phyloP scores from a whole-genome alignment of 2,329 filamentous ascomycete species.

The Trichophyton simii region DNA sequence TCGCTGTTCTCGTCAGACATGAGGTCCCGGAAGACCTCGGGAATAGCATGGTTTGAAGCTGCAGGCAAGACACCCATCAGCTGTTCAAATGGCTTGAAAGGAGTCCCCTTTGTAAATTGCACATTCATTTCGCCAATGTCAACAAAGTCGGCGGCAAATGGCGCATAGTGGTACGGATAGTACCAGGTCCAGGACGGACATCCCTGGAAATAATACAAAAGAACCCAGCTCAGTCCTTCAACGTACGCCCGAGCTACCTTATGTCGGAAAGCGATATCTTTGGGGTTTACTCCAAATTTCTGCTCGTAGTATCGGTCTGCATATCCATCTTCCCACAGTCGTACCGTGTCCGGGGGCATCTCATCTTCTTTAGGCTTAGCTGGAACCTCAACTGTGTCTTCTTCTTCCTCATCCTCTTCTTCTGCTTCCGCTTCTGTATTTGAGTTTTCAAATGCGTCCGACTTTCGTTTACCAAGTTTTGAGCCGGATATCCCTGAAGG shows the following conservation, averaged over 20 bases:
- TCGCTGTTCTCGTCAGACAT: slow-evolving; percentile 82
- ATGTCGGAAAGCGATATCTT: slow-evolving; percentile 74
- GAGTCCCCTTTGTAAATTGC: slow-evolving; percentile 68
- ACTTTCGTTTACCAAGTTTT: slow-evolving; percentile 48
- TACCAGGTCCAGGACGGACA: slow-evolving; percentile 99
- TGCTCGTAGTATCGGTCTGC: slow-evolving; percentile 92
- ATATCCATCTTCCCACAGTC: slow-evolving; percentile 91
- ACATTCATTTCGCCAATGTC: slow-evolving; percentile 68
- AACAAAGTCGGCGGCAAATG: slow-evolving; percentile 90
- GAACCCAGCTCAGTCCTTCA: slow-evolving; percentile 87
- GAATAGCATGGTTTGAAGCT: slow-evolving; percentile 81
- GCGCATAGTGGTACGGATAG: slow-evolving; percentile 96
- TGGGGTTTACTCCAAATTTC: slow-evolving; percentile 76
- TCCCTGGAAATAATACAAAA: slow-evolving; percentile 95
- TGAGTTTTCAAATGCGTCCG: slow-evolving; percentile 51
- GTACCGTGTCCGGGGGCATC: slow-evolving; percentile 64
- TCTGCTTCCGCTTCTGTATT: slow-evolving; percentile 46
- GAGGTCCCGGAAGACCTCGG: slow-evolving; percentile 72
- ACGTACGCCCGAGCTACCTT: slow-evolving; percentile 85
- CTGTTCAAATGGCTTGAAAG: slow-evolving; percentile 89
- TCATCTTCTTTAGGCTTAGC: slow-evolving; percentile 40
- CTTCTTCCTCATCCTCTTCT: not conserved
- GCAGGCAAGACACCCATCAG: slow-evolving; percentile 96
- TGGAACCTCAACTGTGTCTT: slow-evolving; percentile 30
- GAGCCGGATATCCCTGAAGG: slow-evolving; percentile 19